Conservation (phyloP, 768 basidiomycete genomes). For the Tubosaeta sp. region DNA sequence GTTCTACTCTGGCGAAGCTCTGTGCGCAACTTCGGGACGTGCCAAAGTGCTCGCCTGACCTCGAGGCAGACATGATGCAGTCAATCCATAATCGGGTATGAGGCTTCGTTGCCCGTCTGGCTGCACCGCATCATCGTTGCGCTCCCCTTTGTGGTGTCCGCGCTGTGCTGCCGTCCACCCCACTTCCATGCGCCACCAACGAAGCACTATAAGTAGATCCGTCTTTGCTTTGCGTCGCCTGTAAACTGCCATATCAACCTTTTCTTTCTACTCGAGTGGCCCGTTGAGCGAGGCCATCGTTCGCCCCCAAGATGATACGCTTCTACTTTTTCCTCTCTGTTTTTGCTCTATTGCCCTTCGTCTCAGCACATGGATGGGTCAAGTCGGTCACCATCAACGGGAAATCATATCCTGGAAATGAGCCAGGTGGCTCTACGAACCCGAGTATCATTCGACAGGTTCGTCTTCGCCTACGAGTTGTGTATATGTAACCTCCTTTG, state of each 20-base stretch:
- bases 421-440: slow-evolving; percentile 30
- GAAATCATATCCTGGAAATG: slow-evolving; percentile 24
- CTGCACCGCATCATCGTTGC: neutral
- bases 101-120: too few species aligned
- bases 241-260: neutral
- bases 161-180: slow-evolving; percentile 14
- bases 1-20: too few species aligned
- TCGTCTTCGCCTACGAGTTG: slow-evolving; percentile 1
- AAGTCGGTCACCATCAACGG: slow-evolving; percentile 29
- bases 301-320: slow-evolving; percentile 11
- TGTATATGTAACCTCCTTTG: neutral
- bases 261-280: slow-evolving; percentile 8
- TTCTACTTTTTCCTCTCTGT: slow-evolving; percentile 10
- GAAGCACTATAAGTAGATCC: slow-evolving; percentile 18
- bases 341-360: slow-evolving; percentile 14
- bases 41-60: too few species aligned
- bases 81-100: too few species aligned
- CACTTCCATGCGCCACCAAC: slow-evolving; percentile 10
- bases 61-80: too few species aligned
- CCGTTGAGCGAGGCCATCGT: slow-evolving; percentile 19
- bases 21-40: too few species aligned
- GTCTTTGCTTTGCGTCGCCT: neutral
- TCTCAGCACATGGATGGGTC: slow-evolving; percentile 31
- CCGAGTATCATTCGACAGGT: slow-evolving; percentile 43
- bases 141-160: slow-evolving; percentile 2